phyloP scores from a whole-genome alignment of 169 alveolate species.

The Plasmodium adleri region DNA sequence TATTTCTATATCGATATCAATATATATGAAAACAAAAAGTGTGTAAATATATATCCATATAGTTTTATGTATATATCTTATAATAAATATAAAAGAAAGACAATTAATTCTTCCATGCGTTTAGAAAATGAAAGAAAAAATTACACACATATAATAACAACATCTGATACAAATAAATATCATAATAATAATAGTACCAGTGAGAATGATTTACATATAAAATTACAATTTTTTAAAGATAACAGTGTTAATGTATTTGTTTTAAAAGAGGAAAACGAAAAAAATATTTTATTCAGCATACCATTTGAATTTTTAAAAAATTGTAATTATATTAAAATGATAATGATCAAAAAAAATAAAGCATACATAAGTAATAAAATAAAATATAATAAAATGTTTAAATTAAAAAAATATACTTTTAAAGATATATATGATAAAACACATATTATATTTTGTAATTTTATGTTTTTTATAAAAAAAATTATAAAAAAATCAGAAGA shows the following conservation, averaged over 20 bases:
- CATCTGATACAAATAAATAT: too few species aligned
- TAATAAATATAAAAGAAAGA: constrained; percentile 7
- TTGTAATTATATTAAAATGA: constrained; percentile 41
- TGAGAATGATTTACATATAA: not conserved
- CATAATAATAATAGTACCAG: too few species aligned
- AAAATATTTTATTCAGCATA: constrained; percentile 18
- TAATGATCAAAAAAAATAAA: constrained; percentile 3
- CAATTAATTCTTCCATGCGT: too few species aligned
- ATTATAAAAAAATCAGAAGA: not conserved
- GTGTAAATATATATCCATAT: constrained; percentile 26
- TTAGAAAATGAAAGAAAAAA: too few species aligned
- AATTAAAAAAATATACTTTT: constrained; percentile 1
- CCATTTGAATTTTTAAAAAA: constrained; percentile 36
- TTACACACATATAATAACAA: too few species aligned
- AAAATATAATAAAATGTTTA: constrained; percentile 21
- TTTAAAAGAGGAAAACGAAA: constrained; percentile 1
- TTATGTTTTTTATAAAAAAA: constrained; percentile 16
- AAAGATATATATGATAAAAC: constrained; percentile 19
- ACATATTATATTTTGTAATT: constrained; percentile 1
- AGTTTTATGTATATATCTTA: constrained; percentile 9
- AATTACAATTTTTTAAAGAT: constrained; percentile 14
- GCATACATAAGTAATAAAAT: constrained; percentile 34
- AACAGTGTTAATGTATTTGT: constrained; percentile 14
- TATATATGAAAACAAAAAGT: constrained; percentile 21
- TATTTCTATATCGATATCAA: constrained; percentile 21